Evolutionary conservation across 2,329 filamentous ascomycete species (phyloP).

Genomic region (Phyllachora maydis): DNA sequence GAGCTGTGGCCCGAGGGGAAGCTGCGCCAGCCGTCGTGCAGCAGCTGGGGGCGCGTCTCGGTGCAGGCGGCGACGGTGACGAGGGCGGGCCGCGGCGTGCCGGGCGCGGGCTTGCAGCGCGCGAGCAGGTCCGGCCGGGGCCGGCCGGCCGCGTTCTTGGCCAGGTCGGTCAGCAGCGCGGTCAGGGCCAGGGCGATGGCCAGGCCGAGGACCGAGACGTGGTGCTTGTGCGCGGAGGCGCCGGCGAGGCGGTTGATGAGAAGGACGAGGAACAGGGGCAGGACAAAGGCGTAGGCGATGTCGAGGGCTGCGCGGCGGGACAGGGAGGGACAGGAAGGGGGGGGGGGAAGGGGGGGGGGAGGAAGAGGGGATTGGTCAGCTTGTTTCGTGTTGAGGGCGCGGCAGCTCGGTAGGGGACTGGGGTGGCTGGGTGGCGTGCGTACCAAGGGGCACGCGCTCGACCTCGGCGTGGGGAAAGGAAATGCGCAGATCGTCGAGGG

Average conservation of each 20-base stretch:
- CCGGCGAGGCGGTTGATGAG: constrained; percentile 41
- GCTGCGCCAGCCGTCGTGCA: constrained; percentile 70
- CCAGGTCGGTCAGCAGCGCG: constrained; percentile 66
- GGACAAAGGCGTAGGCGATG: constrained; percentile 55
- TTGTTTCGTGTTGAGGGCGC: background rate
- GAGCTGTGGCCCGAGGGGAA: constrained; percentile 68
- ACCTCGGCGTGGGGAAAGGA: constrained; percentile 69
- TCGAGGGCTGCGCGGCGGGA: constrained; percentile 18
- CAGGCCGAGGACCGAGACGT: constrained; percentile 69
- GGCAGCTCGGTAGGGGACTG: background rate
- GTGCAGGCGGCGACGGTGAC: constrained; percentile 55
- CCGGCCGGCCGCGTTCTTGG: constrained; percentile 82
- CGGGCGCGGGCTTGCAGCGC: constrained; percentile 52
- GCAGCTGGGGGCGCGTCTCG: constrained; percentile 40
- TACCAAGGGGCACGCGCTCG: constrained; percentile 66
- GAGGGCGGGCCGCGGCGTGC: constrained; percentile 25
- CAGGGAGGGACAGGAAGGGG: background rate
- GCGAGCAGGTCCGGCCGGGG: constrained; percentile 44
- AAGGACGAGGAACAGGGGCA: constrained; percentile 48
- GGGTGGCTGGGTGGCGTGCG: constrained; percentile 11
- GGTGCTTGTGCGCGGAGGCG: constrained; percentile 55
- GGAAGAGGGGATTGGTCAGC: background rate
- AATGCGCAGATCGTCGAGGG: constrained; percentile 64
- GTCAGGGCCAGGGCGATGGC: constrained; percentile 58
- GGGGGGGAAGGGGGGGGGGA: background rate